Conservation (phyloP, 2,329 filamentous ascomycete species). For the Pseudogymnoascus sp. region DNA sequence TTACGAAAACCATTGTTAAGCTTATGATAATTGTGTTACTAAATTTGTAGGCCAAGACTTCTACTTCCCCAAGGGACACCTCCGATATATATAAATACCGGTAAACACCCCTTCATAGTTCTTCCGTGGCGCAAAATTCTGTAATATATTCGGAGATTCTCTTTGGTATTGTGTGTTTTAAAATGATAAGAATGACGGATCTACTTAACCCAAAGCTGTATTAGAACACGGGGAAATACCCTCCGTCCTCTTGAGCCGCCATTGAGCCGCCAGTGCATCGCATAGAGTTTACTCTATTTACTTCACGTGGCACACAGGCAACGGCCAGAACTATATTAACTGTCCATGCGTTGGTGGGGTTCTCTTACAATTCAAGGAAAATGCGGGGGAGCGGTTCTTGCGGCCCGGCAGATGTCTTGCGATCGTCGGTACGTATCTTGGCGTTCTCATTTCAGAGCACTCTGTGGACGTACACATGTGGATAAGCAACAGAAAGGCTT, state of each 20-base stretch:
- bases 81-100: not conserved
- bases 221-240: not conserved
- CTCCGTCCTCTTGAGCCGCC: not conserved
- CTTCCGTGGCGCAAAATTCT: not conserved
- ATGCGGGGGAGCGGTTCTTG: not conserved
- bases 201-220: not conserved
- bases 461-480: not conserved
- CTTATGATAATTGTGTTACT: not conserved
- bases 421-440: not conserved
- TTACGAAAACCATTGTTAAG: not conserved
- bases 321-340: not conserved
- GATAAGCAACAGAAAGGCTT: not conserved
- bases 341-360: not conserved
- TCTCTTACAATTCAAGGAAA: not conserved
- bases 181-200: not conserved
- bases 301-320: not conserved
- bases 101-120: not conserved
- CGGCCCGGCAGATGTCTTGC: not conserved
- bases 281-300: not conserved
- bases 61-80: not conserved
- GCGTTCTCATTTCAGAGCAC: not conserved
- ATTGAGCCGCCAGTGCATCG: not conserved
- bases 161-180: not conserved
- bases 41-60: not conserved
- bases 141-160: conserved; percentile 6